Evolutionary conservation across 495 filamentous ascomycete genomes (phyloP), one percentile per base, ranked within the genome.

Genomic region (Neurospora sp.): DNA sequence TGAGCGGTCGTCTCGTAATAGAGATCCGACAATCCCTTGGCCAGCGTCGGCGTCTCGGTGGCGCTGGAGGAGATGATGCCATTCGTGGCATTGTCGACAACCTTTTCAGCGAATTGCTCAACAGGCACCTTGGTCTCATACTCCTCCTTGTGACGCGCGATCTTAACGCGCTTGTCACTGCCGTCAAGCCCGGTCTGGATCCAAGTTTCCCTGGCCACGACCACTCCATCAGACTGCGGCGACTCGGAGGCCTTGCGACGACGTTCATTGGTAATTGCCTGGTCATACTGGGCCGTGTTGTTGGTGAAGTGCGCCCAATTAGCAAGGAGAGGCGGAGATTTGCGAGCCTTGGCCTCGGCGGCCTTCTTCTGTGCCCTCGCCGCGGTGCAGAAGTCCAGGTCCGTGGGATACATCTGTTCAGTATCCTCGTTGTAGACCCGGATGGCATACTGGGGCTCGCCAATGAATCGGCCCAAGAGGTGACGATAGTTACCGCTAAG

Each of bases 401-500:
- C 96, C 0, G 96, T 99, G 71, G 89, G 86, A 3, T 96, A 92
- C 76, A 97, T 88, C 78, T 98, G 93, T 83, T 96, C 88, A 4
- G 90, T 87, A 20, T 94, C 92, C 40, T 86, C 78, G 4, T 78
- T 78, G 76, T 97, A 98, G 4, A 83, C 77, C 76, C 85, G 90
- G 14, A 97, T 83, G 69, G 93, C 88, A 70, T 87, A 92, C 5
- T 85, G 87, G 37, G 87, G 81, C 31, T 81, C 77, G 27, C 77
- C 79, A 27, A 87, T 83, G 74, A 91, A 88, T 35, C 88, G 86
- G n/a, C 89, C 91, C 71, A 99, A 84, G 7, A 98, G 71, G 78
- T 94, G 94, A 72, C 96, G 87, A 77, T 99, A 99, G 59, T 88
- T 88, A 3, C 96, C 96, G 73, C 89, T 93, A n/a, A 99, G 86